Percentiles rank a stretch among this genome's conserved stretches.
These are phyloP conservation scores for Neofusicoccum kwambonambiense DNA, from an alignment of 2,329 filamentous ascomycete species.

Conservation along the genomic window DNA sequence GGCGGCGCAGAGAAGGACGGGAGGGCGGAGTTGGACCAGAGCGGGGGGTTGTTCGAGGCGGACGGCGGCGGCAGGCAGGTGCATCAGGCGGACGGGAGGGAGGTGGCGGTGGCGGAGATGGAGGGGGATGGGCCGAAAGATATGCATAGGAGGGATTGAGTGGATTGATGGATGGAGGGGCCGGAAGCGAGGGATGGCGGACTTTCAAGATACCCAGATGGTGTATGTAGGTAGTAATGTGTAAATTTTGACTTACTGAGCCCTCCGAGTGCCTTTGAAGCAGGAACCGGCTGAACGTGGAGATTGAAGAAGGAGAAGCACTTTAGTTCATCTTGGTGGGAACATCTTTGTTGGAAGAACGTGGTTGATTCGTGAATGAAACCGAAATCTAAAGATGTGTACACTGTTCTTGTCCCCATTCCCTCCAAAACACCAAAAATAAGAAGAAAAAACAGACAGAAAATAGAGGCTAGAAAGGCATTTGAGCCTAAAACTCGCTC, in stretches of 20 bases:
- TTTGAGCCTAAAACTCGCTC: no score
- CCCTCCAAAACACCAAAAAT: no score
- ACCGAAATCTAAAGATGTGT: no score
- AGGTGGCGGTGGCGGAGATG: not conserved
- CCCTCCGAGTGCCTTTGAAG: no score
- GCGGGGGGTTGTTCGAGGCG: not conserved
- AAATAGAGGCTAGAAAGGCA: no score
- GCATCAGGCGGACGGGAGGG: not conserved
- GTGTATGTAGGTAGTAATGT: not conserved
- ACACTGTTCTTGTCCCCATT: no score
- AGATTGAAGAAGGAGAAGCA: no score
- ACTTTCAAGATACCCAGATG: not conserved
- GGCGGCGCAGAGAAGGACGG: not conserved
- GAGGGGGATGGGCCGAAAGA: constrained; percentile 1
- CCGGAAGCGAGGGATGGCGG: not conserved
- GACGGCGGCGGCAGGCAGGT: not conserved
- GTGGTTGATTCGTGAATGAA: no score
- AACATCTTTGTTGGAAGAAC: no score
- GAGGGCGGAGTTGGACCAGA: not conserved
- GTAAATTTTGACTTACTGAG: not conserved
- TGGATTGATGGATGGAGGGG: not conserved
- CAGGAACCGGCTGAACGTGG: no score
- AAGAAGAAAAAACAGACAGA: no score
- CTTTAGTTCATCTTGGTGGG: no score
- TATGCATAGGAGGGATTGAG: not conserved